Conservation (phyloP, 2,329 filamentous ascomycete species). For the Xylariales sp. region DNA sequence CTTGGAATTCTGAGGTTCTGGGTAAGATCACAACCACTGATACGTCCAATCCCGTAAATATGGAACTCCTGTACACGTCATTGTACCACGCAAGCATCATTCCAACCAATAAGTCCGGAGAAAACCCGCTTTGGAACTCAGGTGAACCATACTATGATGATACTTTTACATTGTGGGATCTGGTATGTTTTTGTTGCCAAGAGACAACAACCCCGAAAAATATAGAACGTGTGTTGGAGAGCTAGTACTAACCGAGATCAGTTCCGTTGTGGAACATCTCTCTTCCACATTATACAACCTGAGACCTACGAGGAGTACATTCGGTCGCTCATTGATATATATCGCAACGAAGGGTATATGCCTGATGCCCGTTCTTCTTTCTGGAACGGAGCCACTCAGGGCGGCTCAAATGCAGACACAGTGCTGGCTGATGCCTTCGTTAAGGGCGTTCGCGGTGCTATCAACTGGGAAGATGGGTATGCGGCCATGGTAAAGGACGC, state of each 20-base stretch:
- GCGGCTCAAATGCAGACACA: slow-evolving; percentile 67
- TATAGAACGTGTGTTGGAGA: too few relatives aligned
- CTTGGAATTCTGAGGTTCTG: slow-evolving; percentile 60
- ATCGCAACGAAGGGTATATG: slow-evolving; percentile 59
- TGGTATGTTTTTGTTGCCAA: too few relatives aligned
- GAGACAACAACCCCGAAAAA: too few relatives aligned
- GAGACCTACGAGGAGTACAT: slow-evolving; percentile 60
- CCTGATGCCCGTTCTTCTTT: slow-evolving; percentile 65
- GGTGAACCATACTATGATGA: slow-evolving; percentile 68
- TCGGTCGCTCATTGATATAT: slow-evolving; percentile 64
- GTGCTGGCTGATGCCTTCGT: slow-evolving; percentile 69
- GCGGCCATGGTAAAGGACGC: slow-evolving; percentile 64
- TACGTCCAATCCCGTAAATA: slow-evolving; percentile 44
- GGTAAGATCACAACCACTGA: slow-evolving; percentile 59
- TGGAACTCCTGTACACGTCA: slow-evolving; percentile 61
- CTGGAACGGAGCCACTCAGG: slow-evolving; percentile 65
- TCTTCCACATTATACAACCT: slow-evolving; percentile 64
- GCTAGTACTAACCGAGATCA: slow-evolving; percentile 26
- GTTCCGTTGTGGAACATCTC: slow-evolving; percentile 60
- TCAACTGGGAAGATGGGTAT: slow-evolving; percentile 63
- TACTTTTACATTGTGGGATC: slow-evolving; percentile 65
- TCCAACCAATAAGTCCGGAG: slow-evolving; percentile 66
- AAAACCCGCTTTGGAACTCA: slow-evolving; percentile 63
- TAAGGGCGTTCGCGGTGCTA: slow-evolving; percentile 57
- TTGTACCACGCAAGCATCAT: slow-evolving; percentile 68